Evolutionary conservation across 208 protist species (phyloP).

Genomic region (Acanthamoeba culbertsoni): DNA sequence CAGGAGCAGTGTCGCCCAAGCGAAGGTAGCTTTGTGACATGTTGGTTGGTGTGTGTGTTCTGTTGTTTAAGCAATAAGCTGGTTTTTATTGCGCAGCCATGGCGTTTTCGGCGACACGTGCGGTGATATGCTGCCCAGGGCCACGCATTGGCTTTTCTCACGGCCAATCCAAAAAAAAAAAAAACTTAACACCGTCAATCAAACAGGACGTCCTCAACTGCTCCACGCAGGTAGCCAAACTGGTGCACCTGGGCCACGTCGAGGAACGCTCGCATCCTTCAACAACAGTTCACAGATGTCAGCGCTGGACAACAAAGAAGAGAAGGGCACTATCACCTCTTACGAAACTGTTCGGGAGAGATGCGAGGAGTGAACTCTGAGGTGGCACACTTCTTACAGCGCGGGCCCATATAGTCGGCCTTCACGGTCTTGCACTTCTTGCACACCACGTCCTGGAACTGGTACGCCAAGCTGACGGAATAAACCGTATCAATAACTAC

Average conservation of each 20-base stretch:
- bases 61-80: too few species aligned
- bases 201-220: not conserved
- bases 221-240: not conserved
- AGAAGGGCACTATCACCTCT: not conserved
- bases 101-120: too few species aligned
- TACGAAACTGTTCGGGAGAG: not conserved
- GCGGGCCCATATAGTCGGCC: slow-evolving; percentile 62
- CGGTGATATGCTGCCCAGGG: too few species aligned
- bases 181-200: not conserved
- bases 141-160: too few species aligned
- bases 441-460: slow-evolving; percentile 80
- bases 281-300: not conserved
- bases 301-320: not conserved
- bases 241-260: slow-evolving; percentile 36
- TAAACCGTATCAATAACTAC: not conserved
- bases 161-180: too few species aligned
- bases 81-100: not conserved
- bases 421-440: slow-evolving; percentile 74
- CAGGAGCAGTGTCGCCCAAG: slow-evolving; percentile 68
- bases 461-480: slow-evolving; percentile 65
- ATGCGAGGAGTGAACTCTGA: not conserved
- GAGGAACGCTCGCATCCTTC: slow-evolving; percentile 17
- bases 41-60: too few species aligned
- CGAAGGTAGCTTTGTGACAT: slow-evolving; percentile 33
- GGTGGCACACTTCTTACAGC: slow-evolving; percentile 58